Conservation (phyloP, 192 early-diverging fungal species). For the Entophlyctis helioformis region DNA sequence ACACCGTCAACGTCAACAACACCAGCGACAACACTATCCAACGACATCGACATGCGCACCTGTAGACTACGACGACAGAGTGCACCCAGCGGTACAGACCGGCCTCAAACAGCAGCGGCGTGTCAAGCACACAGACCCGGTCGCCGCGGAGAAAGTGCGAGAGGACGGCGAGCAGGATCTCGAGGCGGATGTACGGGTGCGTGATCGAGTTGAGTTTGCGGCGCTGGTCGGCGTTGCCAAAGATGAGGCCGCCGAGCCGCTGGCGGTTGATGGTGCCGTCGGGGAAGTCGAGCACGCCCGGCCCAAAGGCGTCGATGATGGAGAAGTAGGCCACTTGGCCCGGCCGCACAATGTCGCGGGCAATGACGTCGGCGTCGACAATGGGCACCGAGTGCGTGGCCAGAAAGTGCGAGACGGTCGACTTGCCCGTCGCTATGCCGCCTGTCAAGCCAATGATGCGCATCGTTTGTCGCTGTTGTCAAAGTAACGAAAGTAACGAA, state of each 20-base stretch:
- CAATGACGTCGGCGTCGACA: constrained; percentile 86
- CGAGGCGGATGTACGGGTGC: constrained; percentile 77
- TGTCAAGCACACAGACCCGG: constrained; percentile 70
- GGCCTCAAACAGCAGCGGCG: constrained; percentile 85
- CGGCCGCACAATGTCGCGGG: constrained; percentile 72
- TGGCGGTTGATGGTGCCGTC: constrained; percentile 53
- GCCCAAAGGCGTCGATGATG: constrained; percentile 69
- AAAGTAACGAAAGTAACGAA: too few relatives aligned
- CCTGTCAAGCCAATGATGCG: constrained; percentile 88
- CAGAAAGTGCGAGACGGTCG: constrained; percentile 65
- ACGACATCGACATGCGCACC: constrained; percentile 24
- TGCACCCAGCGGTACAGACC: constrained; percentile 63
- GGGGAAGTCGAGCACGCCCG: constrained; percentile 34
- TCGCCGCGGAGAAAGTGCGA: constrained; percentile 57
- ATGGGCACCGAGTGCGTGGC: constrained; percentile 39
- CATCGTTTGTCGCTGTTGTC: too few relatives aligned
- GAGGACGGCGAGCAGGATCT: constrained; percentile 61
- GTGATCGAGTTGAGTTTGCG: constrained; percentile 68
- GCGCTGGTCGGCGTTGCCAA: constrained; percentile 59
- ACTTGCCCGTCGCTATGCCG: constrained; percentile 86
- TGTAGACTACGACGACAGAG: constrained; percentile 67
- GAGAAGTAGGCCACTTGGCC: constrained; percentile 56
- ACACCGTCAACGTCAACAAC: neutral
- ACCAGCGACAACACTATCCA: neutral
- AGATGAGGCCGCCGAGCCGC: constrained; percentile 70